A percentile compares a stretch with the other conserved stretches of the same genome.
Conservation (phyloP, 306 rosid species). For the Casuarina equisetifolia region DNA sequence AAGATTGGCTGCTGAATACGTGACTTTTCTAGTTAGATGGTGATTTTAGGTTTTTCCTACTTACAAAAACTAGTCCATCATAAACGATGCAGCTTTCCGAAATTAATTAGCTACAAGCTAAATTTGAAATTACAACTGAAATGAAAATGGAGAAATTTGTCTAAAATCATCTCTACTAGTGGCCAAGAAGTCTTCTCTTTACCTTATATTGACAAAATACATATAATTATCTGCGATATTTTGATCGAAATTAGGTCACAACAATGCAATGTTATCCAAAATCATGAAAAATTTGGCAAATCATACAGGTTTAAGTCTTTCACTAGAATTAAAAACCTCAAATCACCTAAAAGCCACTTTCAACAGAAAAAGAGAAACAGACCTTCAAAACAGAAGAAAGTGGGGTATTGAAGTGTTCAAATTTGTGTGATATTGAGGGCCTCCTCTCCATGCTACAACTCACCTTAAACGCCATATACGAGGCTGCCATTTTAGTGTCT, state of each 20-base stretch:
- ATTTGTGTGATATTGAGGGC: slow-evolving; percentile 22
- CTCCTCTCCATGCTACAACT: background rate
- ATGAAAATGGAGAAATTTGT: background rate
- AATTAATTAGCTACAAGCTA: background rate
- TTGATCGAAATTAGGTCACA: too few species aligned
- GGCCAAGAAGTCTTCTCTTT: background rate
- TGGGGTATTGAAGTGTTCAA: slow-evolving; percentile 22
- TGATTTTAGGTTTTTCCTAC: background rate
- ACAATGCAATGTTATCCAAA: too few species aligned
- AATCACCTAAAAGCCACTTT: too few species aligned
- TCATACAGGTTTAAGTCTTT: too few species aligned
- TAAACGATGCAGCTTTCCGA: background rate
- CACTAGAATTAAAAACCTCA: too few species aligned
- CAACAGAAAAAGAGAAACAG: background rate
- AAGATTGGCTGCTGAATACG: slow-evolving; percentile 32
- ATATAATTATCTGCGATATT: too few species aligned
- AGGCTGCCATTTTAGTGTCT: too few species aligned
- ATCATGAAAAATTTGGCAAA: too few species aligned
- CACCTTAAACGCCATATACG: background rate
- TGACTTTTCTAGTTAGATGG: background rate
- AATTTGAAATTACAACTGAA: too few species aligned
- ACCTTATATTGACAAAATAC: too few species aligned
- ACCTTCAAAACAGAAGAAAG: slow-evolving; percentile 40
- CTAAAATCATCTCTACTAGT: background rate
- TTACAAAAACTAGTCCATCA: too few species aligned